Base-by-base conservation (phyloP, 495 filamentous ascomycete species). In the Podospora conica region DNA sequence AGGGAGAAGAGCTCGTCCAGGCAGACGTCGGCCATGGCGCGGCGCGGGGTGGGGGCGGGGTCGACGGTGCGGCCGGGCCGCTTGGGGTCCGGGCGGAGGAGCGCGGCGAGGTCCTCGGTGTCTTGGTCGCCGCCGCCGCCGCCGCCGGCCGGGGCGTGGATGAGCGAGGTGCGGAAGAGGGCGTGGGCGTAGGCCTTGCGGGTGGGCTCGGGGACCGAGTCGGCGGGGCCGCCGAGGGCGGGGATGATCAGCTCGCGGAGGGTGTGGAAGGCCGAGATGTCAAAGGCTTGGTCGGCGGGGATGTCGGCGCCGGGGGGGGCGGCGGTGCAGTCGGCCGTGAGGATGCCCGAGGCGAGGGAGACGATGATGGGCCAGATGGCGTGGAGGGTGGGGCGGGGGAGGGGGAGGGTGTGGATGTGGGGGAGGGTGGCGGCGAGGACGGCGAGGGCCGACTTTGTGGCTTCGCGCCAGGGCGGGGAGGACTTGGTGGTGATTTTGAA, bases 91-190 rank as follows among this genome's bases (percentile, higher is more conserved):
- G 96, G 79, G 12, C 83, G 78, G 27, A 83, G 76, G 7, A 96
- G 85, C 8, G 85, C 84, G 15, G 79, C 78, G 60, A 83, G 79
- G 12, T 81, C 80, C 20, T 65, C 57, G 18, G 64, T 72, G n/a
- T n/a, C 55, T n/a, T n/a, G 40, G 48, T 22, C 25, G 76, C 77
- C 66, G 15, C 87, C 78, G 25, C 86, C 80, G 66, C 96, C 92
- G 22, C 85, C 81, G 10, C 86, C 84, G 23, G 88, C 82, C 0
- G 87, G 85, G 4, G 81, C 68, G 73, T 96, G 92, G 66, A 96
- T 89, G 69, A 97, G 85, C 23, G 93, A 97, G 21, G 85, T 90
- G 59, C 83, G 79, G 77, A 97, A 93, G n/a, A 98, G 84, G 20
- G 86, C 86, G 62, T 85, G 85, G 1, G 88, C 84, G 71, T 95